A percentile compares a stretch with the other conserved stretches of the same genome.
phyloP scores from a whole-genome alignment of 1,284 basidiomycete species.

The Bjerkandera adusta region DNA sequence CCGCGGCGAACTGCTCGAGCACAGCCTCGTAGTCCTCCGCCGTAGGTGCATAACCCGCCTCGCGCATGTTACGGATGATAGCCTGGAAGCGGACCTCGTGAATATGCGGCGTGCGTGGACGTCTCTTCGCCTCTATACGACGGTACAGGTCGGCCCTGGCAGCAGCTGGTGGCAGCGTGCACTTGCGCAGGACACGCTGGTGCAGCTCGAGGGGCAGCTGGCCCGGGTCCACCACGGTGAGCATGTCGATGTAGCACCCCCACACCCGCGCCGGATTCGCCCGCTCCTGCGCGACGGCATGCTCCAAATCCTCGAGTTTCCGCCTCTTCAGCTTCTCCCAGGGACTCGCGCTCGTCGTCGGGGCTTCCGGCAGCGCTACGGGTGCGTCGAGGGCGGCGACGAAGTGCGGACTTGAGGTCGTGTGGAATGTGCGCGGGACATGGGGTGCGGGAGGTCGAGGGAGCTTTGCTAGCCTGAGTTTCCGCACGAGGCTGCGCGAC shows the following conservation, averaged over 20 bases:
- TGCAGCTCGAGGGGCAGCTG: constrained; percentile 61
- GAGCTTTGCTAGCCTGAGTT: constrained; percentile 16
- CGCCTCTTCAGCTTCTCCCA: constrained; percentile 17
- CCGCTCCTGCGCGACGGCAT: constrained; percentile 27
- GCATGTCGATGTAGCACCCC: constrained; percentile 55
- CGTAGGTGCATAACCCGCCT: constrained; percentile 44
- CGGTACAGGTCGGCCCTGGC: constrained; percentile 44
- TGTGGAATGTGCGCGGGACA: constrained; percentile 1
- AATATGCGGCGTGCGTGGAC: constrained; percentile 37
- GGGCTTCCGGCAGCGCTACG: constrained; percentile 11
- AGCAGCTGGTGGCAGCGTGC: constrained; percentile 43
- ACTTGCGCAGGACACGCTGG: constrained; percentile 63
- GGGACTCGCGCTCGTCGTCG: not conserved
- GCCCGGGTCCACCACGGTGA: constrained; percentile 43
- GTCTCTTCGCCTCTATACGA: constrained; percentile 34
- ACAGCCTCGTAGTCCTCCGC: constrained; percentile 73
- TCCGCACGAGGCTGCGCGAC: constrained; percentile 9
- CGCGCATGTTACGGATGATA: constrained; percentile 67
- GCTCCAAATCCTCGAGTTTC: constrained; percentile 33
- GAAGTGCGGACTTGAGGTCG: constrained; percentile 10
- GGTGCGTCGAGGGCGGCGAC: constrained; percentile 11
- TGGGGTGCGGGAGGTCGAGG: not conserved
- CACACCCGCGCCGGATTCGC: constrained; percentile 50
- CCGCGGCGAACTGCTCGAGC: constrained; percentile 68
- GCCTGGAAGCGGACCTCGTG: constrained; percentile 63